A percentile compares a stretch with the other conserved stretches of the same genome.
These are phyloP conservation scores for Diaporthe sp. DNA, from an alignment of 2,329 filamentous ascomycete genomes.

Conservation along the genomic window DNA sequence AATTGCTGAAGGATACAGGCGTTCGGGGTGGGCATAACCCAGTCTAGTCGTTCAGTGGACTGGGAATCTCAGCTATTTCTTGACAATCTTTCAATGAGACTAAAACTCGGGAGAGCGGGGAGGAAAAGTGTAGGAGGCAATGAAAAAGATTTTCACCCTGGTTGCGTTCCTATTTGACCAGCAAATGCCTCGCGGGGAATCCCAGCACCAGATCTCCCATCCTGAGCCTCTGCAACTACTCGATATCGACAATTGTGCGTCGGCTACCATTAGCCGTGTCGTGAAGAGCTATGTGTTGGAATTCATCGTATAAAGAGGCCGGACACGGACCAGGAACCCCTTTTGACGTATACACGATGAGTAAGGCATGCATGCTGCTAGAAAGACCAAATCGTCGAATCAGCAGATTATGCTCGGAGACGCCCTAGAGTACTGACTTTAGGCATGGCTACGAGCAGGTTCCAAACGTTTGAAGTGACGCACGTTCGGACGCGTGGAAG, in stretches of 20 bases:
- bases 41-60: not conserved
- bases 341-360: not conserved
- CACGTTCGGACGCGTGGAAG: not conserved
- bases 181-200: not conserved
- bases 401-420: no score
- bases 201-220: not conserved
- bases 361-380: not conserved
- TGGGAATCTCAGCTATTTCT: not conserved
- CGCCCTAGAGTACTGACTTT: no score
- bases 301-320: not conserved
- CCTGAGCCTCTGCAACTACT: not conserved
- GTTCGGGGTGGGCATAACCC: constrained; percentile 22
- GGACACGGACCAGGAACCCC: not conserved
- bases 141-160: not conserved
- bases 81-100: constrained; percentile 21
- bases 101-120: not conserved
- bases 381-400: no score
- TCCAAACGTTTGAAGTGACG: not conserved
- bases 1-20: constrained; percentile 26
- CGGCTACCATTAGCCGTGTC: not conserved
- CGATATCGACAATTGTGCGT: not conserved
- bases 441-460: no score
- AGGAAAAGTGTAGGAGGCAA: not conserved
- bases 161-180: not conserved
- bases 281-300: not conserved